Evolutionary conservation across 1,139 yeast genomes (phyloP).

Genomic region (Candida frijolesensis): DNA sequence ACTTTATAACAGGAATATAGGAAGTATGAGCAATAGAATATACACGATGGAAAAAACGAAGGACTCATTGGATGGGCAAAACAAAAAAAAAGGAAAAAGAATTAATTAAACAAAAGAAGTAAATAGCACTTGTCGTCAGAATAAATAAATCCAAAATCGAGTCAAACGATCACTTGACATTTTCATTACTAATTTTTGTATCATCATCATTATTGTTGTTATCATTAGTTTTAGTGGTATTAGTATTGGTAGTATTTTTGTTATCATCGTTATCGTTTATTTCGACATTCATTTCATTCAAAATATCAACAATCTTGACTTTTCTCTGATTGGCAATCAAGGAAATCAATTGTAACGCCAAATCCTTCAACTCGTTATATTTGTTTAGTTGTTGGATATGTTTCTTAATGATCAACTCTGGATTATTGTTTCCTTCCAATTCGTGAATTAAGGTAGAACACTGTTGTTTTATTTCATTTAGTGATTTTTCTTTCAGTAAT

Average conservation of each 20-base stretch:
- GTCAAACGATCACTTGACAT: too few species aligned
- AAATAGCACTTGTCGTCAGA: too few species aligned
- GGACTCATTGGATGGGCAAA: too few species aligned
- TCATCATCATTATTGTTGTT: background rate
- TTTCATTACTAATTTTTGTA: too few species aligned
- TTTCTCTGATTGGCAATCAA: conserved; percentile 54
- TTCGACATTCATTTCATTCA: conserved; percentile 29
- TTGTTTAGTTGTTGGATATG: conserved; percentile 46
- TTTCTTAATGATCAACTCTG: conserved; percentile 39
- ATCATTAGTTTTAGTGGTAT: background rate
- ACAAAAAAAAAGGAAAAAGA: too few species aligned
- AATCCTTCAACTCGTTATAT: conserved; percentile 54
- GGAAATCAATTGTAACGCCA: conserved; percentile 50
- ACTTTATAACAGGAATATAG: too few species aligned
- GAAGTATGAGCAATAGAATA: too few species aligned
- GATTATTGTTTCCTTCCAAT: conserved; percentile 32
- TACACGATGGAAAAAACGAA: too few species aligned
- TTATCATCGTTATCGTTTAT: conserved; percentile 16
- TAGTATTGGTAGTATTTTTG: background rate
- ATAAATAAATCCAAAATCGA: too few species aligned
- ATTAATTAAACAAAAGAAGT: too few species aligned
- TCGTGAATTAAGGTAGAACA: conserved; percentile 38
- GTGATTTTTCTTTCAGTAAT: conserved; percentile 25
- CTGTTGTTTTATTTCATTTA: conserved; percentile 39
- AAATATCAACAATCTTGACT: conserved; percentile 41